Base-by-base conservation (phyloP, 208 protist species). In the Trypanosoma boissoni region DNA sequence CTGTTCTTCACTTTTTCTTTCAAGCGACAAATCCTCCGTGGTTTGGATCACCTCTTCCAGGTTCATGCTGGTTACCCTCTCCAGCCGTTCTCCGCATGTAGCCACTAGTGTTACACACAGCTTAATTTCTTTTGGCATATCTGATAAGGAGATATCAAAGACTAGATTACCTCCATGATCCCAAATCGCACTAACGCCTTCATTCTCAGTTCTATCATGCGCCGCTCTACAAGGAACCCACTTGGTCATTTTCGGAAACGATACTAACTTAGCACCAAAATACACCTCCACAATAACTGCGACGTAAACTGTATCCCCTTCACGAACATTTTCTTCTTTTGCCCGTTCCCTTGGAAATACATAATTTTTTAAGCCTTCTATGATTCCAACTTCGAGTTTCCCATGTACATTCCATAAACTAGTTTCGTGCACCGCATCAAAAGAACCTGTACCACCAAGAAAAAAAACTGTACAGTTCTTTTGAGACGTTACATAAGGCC, bases 21-120 rank as follows among this genome's bases (percentile, higher is more conserved):
- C 23, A 7, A 23, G 29, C 6, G 14, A 21, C 28, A 3, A 49
- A 10, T 80, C 76, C 3, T 85, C 64, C 3, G 48, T 57, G 24
- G n/a, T 34, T 9, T 48, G 58, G 37, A 83, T 58, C n/a, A 84
- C 44, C 8, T 74, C 55, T 12, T 68, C 45, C 0, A 58, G 70
- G 18, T 61, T 53, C 2, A 70, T 44, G 23, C 64, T 65, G n/a
- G 18, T 27, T 3, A 76, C 57, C 16, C 37, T 21, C 18, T 21
- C 44, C 10, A 80, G 49, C 12, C 64, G 54, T 34, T 86, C 76
- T 1, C 51, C 61, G 6, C 62, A 44, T 0, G 58, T 64, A 3
- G 69, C 78, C 10, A 81, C 34, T 3, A 87, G 60, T 10, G 73
- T 72, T 46, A 92, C 76, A 42, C 82, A 89, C 16, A 92, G 31